Percentiles rank a stretch among this genome's conserved stretches.
Conservation (phyloP, 192 early-diverging fungal genomes). For the Jimgerdemannia flammicorona region DNA sequence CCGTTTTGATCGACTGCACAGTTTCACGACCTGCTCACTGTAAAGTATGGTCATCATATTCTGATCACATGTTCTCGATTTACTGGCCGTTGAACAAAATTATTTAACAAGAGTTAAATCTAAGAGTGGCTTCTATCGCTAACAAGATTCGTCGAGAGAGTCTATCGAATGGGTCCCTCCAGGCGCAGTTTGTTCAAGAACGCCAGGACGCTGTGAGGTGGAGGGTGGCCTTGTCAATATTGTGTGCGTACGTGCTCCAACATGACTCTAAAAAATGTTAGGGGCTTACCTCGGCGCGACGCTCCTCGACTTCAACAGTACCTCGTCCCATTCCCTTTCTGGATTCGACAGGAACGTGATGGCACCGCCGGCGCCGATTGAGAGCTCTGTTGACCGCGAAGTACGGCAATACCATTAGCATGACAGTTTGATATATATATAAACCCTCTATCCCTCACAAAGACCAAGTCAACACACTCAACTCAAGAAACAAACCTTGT, state of each 20-base stretch:
- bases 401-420: background rate
- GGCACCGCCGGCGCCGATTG: conserved; percentile 92
- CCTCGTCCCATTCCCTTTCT: conserved; percentile 84
- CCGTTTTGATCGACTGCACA: no score
- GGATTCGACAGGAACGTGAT: conserved; percentile 86
- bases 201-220: background rate
- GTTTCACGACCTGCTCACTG: no score
- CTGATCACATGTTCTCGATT: no score
- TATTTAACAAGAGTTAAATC: no score
- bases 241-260: background rate
- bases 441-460: background rate
- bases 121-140: no score
- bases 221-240: background rate
- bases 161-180: background rate
- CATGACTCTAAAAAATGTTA: background rate
- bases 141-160: no score
- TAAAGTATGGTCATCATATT: no score
- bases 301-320: conserved; percentile 70
- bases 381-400: conserved; percentile 39
- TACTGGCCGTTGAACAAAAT: no score
- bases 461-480: background rate
- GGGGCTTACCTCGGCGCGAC: conserved; percentile 46
- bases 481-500: conserved; percentile 6
- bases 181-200: background rate
- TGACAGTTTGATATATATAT: no score